Base-by-base conservation (phyloP, 2,329 filamentous ascomycete species). In the Ophiostoma sp. region DNA sequence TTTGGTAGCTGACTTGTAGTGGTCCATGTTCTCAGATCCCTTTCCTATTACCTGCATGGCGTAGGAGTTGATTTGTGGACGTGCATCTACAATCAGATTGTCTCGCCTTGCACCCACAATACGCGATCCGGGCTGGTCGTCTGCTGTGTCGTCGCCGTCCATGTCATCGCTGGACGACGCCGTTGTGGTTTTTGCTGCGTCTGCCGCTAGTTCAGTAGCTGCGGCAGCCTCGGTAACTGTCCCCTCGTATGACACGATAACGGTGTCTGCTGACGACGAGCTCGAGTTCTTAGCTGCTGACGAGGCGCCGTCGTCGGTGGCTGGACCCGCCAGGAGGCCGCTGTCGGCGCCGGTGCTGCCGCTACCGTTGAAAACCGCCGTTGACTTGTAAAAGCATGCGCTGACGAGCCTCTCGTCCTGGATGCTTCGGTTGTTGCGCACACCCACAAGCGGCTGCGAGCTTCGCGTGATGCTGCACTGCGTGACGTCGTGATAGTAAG, bases 1-100 rank as follows among this genome's bases (percentile, higher is more conserved):
- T 79, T 97, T 97, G 71, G 90, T 90, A 20, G 93, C 93, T 76
- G 94, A 94, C 72, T 90, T 92, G 81, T 99, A 99, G 79, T 97
- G 91, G 74, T 97, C 92, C 92, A 98, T 97, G 76, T 97, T 97
- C 79, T 99, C 95, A 0, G 94, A 97, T 1, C 95, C 95, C 78
- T 94, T 89, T 7, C 95, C 95, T 73, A 94, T 89, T 4, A 94
- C 92, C 78, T 97, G 94, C 86, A 97, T 98, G 7, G 93, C 93
- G 74, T 94, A 89, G 27, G 95, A 95, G 78, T 99, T 99, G 75
- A 99, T 89, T 3, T 90, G 95, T 20, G 95, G 95, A 65, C 95
- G 88, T 64, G 95, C 95, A 81, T 99, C 95, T 64, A 99, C 93
- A 74, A 99, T 99, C 71, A 98, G 82, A 76, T 98, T 99, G 73